Base-by-base conservation (phyloP, 345 rosid genomes). In the Triadica sebifera region DNA sequence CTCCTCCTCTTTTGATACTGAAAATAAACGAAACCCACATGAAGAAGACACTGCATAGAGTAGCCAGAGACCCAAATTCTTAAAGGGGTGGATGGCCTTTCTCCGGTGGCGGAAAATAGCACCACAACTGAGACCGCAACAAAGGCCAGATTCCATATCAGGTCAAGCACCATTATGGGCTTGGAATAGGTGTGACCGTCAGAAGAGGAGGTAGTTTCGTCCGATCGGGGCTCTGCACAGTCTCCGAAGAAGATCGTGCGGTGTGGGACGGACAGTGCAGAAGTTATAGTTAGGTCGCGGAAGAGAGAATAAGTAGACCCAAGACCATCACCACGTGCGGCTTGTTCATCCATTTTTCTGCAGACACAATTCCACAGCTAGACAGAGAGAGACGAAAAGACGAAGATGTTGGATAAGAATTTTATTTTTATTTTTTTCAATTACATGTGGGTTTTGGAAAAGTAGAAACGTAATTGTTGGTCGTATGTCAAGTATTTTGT, bases 1-100 rank as follows among this genome's bases (percentile, higher is more conserved):
- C 67, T 34, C 43, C 19, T 29, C 39, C 16, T 25, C 5, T 12
- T 63, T 15, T n/a, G 43, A 39, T 39, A 13, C 46, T 13, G 20
- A 63, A 63, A 34, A 63, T 39, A 63, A 6, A 63, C 67, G 47
- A 63, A 63, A 63, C n/a, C 67, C 22, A 63, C 67, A 63, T 63
- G 67, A 29, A 63, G 11, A 39, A 63, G 46, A 39, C 67, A 63
- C 67, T 63, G 67, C 67, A 63, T 12, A 34, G 46, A 34, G 67
- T 63, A 63, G 19, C 67, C 67, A 12, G n/a, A 38, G 5, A 63
- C 45, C 67, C 67, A 63, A 63, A 63, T 4, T 34, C 67, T 63
- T n/a, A 63, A 63, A 12, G 67, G 67, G 22, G 67, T 63, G 17
- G 67, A 63, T 8, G 67, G 67, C n/a, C 20, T 63, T 34, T 63